phyloP scores from a whole-genome alignment of 179 eudicot species.

The Beta lomatogona region DNA sequence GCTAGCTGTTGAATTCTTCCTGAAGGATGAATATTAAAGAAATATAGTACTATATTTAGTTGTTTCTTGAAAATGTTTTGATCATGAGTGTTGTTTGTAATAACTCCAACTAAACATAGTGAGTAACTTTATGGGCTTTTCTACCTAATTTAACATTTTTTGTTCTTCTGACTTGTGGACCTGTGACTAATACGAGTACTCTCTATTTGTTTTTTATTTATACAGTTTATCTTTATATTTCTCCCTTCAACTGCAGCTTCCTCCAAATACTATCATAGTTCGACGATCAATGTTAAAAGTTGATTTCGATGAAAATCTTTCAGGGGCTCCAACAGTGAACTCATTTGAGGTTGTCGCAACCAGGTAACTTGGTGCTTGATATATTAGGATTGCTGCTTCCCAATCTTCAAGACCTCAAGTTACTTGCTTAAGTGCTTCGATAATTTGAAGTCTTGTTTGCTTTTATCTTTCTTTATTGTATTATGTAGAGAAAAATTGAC shows the following conservation, averaged over 20 bases:
- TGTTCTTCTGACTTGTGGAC: neutral
- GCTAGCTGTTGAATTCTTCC: neutral
- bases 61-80: neutral
- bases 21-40: neutral
- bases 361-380: constrained; percentile 44
- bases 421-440: neutral
- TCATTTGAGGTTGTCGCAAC: constrained; percentile 70
- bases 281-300: constrained; percentile 88
- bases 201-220: neutral
- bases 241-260: constrained; percentile 30
- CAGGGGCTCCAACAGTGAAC: constrained; percentile 38
- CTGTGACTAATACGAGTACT: no score
- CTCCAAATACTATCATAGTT: constrained; percentile 54
- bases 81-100: neutral
- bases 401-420: neutral
- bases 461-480: neutral
- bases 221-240: neutral
- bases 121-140: neutral
- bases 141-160: neutral
- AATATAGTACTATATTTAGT: neutral
- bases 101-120: neutral
- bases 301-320: constrained; percentile 38
- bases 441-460: neutral
- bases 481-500: neutral
- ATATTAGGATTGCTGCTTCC: neutral